Evolutionary conservation across 2,329 filamentous ascomycete genomes (phyloP), one percentile per base, ranked within the genome.

Genomic region (Cyanodermella asteris): DNA sequence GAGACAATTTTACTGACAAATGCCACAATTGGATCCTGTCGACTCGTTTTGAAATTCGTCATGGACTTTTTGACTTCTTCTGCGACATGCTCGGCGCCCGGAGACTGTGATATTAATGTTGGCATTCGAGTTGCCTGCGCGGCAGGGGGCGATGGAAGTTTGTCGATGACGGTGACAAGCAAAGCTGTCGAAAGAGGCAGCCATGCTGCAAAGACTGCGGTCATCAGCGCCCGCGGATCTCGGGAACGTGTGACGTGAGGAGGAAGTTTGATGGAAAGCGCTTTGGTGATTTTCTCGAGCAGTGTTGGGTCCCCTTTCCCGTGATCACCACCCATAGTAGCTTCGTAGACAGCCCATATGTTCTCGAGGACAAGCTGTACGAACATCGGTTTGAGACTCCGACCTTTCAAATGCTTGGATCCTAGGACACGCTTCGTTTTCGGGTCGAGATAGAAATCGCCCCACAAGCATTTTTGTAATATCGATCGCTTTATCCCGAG

Each of bases 1-100:
- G 87, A 87, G 2, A 94, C 77, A 81, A 97, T 93, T 46, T 97
- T 97, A 51, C 84, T 94, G 31, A 97, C 77, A 36, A 91, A 97
- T 6, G 78, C 84, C 2, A 97, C 78, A 0, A 91, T 69, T 0
- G 84, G 82, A 29, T 75, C 73, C 1, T 69, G 59, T 19, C 64
- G 58, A 0, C 59, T 60, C 4, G 65, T 65, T 40, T 75, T 76
- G 43, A 91, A 93, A 1, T 69, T 59, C 2, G 75, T 51, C 71
- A 94, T 84, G 5, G 84, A 78, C n/a, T 74, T 58, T 36, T 68
- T 72, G 27, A 94, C 53, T 5, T 57, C 52, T 2, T 63, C 51
- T 26, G 76, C 68, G 22, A 94, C 69, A 36, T 67, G 59, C 3
- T 67, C 61, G 3, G 71, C 60, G 1, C 80, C 84, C 2, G 87